Base-by-base conservation (phyloP, 2,329 filamentous ascomycete genomes). In the Trichoderma sp. region DNA sequence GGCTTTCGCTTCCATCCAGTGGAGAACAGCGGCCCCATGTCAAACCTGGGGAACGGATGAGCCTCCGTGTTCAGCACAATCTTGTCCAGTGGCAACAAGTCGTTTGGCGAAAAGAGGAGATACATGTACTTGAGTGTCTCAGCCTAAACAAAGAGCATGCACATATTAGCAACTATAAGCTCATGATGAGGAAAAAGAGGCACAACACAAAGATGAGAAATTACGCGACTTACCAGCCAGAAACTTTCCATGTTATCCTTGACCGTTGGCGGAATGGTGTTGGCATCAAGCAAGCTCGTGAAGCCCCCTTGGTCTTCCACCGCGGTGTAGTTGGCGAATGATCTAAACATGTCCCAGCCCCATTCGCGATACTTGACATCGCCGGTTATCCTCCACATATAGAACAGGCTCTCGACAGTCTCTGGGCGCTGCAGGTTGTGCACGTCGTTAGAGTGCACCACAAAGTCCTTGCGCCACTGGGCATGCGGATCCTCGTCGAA, bases 121-220 rank as follows among this genome's bases (percentile, higher is more conserved):
- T 97, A 99, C 80, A 99, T 92, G 81, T 99, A 99, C 83, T 99
- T 99, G 58, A 99, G 86, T 26, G 96, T 99, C 84, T 99, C 96
- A 61, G 96, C 95, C 92, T 94, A 72, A 3, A 4, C 14, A 28
- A 58, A 73, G 28, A 74, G 36, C 28, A 56, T 30, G 43, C 39
- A 24, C 12, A 9, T 11, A 28, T 61, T 36, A 72, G 53, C 39
- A 63, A 36, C 26, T 26, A 32, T 9, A 30, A 4, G 58, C 32
- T 21, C 24, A 63, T 24, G n/a, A 63, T 5, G 26, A 26, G 28
- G 15, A 11, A n/a, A 8, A 18, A 15, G 6, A 21, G 11, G 47
- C 5, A 53, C 1, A 47, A 24, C n/a, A 32, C 24, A 24, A 24
- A 24, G 26, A 4, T 24, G n/a, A 34, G 11, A 5, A 6, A n/a